phyloP scores from a whole-genome alignment of 768 basidiomycete genomes.

The Panaeolus papilionaceus region DNA sequence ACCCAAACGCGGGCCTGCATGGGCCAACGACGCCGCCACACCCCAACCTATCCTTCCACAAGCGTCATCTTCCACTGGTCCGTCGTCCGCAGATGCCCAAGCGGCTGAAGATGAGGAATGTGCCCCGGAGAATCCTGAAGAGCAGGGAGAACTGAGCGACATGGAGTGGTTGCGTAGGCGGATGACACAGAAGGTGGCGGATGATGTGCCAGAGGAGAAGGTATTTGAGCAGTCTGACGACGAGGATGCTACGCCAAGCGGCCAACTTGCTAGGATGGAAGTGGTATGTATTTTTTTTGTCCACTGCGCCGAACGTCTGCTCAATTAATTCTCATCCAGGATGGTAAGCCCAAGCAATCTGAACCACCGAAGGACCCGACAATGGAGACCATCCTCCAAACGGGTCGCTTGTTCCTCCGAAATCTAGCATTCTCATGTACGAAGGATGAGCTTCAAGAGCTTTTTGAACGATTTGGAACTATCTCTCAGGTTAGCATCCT shows the following conservation, averaged over 20 bases:
- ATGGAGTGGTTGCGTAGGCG: slow-evolving; percentile 77
- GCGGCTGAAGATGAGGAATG: slow-evolving; percentile 23
- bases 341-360: slow-evolving; percentile 16
- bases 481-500: slow-evolving; percentile 71
- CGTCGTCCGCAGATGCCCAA: slow-evolving; percentile 18
- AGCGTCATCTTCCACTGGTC: not conserved
- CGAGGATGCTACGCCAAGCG: slow-evolving; percentile 39
- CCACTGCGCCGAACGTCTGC: not conserved
- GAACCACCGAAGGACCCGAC: slow-evolving; percentile 42
- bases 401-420: slow-evolving; percentile 88
- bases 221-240: slow-evolving; percentile 70
- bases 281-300: slow-evolving; percentile 17
- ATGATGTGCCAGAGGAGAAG: slow-evolving; percentile 40
- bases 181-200: slow-evolving; percentile 56
- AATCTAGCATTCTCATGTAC: slow-evolving; percentile 91
- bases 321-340: not conserved
- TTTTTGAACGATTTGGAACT: slow-evolving; percentile 74
- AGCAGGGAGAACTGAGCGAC: slow-evolving; percentile 58
- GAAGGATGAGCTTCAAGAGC: slow-evolving; percentile 66
- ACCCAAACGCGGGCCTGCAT: slow-evolving; percentile 64
- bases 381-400: slow-evolving; percentile 67
- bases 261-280: slow-evolving; percentile 11
- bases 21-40: slow-evolving; percentile 59
- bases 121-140: slow-evolving; percentile 28
- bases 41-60: slow-evolving; percentile 16